phyloP scores from a whole-genome alignment of 106 monocot genomes.

The Phalaenopsis equestris region DNA sequence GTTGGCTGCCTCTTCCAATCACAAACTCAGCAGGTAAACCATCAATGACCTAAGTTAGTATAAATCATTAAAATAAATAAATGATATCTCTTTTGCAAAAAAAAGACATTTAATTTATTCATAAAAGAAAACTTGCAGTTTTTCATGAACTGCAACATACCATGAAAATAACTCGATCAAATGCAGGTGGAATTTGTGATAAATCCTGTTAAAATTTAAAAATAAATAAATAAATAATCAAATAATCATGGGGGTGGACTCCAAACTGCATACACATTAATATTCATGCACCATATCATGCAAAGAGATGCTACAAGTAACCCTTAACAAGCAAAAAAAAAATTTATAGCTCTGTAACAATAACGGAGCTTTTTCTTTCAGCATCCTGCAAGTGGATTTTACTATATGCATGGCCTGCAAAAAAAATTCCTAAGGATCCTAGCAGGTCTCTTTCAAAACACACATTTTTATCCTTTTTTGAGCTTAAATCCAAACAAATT shows the following conservation, averaged over 20 bases:
- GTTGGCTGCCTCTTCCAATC: slow-evolving; percentile 53
- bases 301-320: neutral
- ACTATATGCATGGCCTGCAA: too few relatives aligned
- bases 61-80: neutral
- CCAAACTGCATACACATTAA: neutral
- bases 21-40: slow-evolving; percentile 95
- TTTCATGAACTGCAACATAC: slow-evolving; percentile 28
- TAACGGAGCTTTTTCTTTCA: too few relatives aligned
- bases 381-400: too few relatives aligned
- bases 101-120: neutral
- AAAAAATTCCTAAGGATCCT: too few relatives aligned
- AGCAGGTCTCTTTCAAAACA: too few relatives aligned
- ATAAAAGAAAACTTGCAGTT: neutral
- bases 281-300: neutral
- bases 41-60: slow-evolving; percentile 80
- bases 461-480: too few relatives aligned
- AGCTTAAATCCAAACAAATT: too few relatives aligned
- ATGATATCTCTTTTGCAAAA: neutral
- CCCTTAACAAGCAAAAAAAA: too few relatives aligned
- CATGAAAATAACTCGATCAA: slow-evolving; percentile 78
- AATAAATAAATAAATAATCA: neutral
- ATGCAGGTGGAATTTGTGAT: slow-evolving; percentile 58
- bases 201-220: slow-evolving; percentile 43
- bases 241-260: neutral
- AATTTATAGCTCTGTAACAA: too few relatives aligned